A percentile compares a stretch with the other conserved stretches of the same genome.
Conservation (phyloP, 1,284 basidiomycete species). For the Marasmius tenuissimus region DNA sequence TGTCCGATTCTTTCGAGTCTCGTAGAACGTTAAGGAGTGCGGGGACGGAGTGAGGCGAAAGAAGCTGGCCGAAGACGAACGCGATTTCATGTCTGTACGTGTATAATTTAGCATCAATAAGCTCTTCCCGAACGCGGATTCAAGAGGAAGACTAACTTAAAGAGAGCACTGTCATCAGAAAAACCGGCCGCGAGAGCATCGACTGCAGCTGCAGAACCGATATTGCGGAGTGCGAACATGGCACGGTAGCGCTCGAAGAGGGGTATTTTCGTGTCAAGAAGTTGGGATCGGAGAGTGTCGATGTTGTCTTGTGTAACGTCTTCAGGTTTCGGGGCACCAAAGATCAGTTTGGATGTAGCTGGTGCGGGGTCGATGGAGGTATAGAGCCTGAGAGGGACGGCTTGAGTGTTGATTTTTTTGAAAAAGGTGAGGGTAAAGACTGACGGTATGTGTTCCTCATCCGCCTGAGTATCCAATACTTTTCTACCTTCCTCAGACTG, state of each 20-base stretch:
- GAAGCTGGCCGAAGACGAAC: constrained; percentile 96
- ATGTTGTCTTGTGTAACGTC: constrained; percentile 51
- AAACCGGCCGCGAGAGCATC: constrained; percentile 92
- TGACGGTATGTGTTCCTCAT: constrained; percentile 38
- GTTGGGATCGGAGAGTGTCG: constrained; percentile 55
- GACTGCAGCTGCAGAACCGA: constrained; percentile 80
- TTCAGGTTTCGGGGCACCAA: constrained; percentile 48
- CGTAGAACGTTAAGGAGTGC: constrained; percentile 79
- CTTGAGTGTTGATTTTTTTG: background rate
- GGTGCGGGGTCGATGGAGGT: constrained; percentile 97
- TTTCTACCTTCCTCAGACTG: constrained; percentile 70
- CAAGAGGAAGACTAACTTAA: constrained; percentile 64
- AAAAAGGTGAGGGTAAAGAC: constrained; percentile 15
- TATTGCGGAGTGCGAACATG: constrained; percentile 96
- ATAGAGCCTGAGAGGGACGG: constrained; percentile 45
- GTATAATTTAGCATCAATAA: constrained; percentile 1
- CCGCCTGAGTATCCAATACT: constrained; percentile 35
- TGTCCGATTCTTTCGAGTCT: constrained; percentile 80
- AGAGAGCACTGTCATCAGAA: constrained; percentile 82
- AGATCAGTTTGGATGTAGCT: constrained; percentile 61
- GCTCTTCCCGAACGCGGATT: background rate
- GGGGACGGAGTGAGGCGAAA: constrained; percentile 88
- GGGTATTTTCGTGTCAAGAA: constrained; percentile 71
- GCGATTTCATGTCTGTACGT: constrained; percentile 87
- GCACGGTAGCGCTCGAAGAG: constrained; percentile 96